Percentiles rank a stretch among this genome's conserved stretches.
Evolutionary conservation across 352 stramenopile genomes (phyloP).

Genomic region (Phytophthora syringae): DNA sequence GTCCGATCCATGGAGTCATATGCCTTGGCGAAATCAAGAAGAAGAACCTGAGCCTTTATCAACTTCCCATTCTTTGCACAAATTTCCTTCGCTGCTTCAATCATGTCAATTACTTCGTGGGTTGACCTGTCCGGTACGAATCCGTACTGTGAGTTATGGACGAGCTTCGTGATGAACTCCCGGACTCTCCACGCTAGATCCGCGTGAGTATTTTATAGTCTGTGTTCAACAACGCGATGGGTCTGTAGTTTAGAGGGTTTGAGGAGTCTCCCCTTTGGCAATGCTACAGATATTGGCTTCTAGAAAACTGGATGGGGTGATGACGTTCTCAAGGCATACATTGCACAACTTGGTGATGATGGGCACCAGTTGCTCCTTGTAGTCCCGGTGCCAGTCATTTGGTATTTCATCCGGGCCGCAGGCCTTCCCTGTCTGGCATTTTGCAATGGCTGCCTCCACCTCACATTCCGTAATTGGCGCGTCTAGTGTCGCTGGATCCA

Average conservation of each 20-base stretch:
- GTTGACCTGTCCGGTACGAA: slow-evolving; percentile 4
- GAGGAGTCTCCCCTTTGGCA: not conserved
- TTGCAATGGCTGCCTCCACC: not conserved
- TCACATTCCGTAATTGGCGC: not conserved
- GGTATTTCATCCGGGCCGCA: not conserved
- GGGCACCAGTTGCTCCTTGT: not conserved
- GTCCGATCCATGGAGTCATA: slow-evolving; percentile 10
- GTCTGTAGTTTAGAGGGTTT: slow-evolving; percentile 8
- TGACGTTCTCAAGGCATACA: not conserved
- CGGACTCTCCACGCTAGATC: slow-evolving; percentile 1
- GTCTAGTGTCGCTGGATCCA: not conserved
- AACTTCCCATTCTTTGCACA: not conserved
- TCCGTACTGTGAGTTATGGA: not conserved
- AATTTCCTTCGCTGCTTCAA: not conserved
- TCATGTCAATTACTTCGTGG: slow-evolving; percentile 6
- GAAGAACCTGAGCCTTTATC: not conserved
- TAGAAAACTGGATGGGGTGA: not conserved
- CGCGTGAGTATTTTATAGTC: slow-evolving; percentile 15
- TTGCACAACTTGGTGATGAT: slow-evolving; percentile 1
- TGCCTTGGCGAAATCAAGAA: slow-evolving; percentile 13
- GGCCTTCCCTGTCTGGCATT: slow-evolving; percentile 2
- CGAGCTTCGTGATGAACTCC: not conserved
- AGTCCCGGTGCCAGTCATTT: slow-evolving; percentile 1
- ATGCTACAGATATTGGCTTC: slow-evolving; percentile 5
- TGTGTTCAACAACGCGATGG: slow-evolving; percentile 1